phyloP scores from a whole-genome alignment of 2,329 filamentous ascomycete genomes.

The Lecanicillium sp. region DNA sequence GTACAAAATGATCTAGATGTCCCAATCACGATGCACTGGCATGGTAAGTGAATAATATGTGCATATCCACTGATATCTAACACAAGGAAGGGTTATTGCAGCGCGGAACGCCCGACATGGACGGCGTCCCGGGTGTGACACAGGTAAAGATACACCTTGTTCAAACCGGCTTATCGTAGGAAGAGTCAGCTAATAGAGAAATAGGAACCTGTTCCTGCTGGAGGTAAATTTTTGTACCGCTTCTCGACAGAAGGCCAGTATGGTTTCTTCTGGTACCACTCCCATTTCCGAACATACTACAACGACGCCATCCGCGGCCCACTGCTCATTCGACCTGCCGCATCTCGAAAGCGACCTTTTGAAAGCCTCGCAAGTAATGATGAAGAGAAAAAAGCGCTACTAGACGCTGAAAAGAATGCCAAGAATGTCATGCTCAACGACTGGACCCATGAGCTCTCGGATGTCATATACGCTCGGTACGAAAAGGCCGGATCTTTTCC shows the following conservation, averaged over 20 bases:
- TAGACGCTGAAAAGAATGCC: slow-evolving; percentile 3
- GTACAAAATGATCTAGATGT: slow-evolving; percentile 6
- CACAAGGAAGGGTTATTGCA: slow-evolving; percentile 1
- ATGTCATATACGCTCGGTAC: slow-evolving; percentile 2
- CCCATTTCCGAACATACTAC: slow-evolving; percentile 8
- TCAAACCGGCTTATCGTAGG: no score
- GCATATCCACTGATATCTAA: not conserved
- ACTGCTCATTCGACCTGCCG: not conserved
- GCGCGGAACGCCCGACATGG: slow-evolving; percentile 5
- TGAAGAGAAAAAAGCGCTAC: not conserved
- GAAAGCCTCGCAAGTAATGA: no score
- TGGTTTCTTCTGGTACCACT: slow-evolving; percentile 10
- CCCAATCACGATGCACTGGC: no score
- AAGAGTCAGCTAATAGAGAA: not conserved
- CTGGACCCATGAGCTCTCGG: slow-evolving; percentile 6
- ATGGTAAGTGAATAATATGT: not conserved
- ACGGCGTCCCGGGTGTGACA: slow-evolving; percentile 7
- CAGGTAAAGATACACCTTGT: no score
- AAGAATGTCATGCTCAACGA: slow-evolving; percentile 5
- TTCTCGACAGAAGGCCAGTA: slow-evolving; percentile 6
- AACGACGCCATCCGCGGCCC: slow-evolving; percentile 7
- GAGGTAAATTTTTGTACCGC: slow-evolving; percentile 3
- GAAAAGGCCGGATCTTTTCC: not conserved
- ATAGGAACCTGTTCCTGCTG: slow-evolving; percentile 1
- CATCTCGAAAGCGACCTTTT: slow-evolving; percentile 2